Evolutionary conservation across 306 rosid species (phyloP).

Genomic region (Parietaria judaica): DNA sequence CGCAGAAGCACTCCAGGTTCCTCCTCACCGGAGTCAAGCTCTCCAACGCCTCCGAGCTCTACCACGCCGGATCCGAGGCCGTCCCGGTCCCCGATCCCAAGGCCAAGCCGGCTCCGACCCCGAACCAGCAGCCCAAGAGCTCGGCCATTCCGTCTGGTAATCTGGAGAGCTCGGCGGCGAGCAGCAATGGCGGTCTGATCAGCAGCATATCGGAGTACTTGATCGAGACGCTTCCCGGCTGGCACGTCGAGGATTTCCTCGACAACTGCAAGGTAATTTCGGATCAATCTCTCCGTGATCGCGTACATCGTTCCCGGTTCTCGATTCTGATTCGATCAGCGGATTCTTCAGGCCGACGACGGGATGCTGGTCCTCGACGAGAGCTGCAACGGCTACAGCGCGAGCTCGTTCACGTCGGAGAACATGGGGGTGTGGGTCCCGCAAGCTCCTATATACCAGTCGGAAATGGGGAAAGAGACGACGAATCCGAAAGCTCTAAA

Average conservation of each 20-base stretch:
- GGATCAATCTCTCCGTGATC: not conserved
- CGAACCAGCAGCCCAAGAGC: slow-evolving; percentile 26
- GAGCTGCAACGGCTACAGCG: not conserved
- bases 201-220: slow-evolving; percentile 79
- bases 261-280: slow-evolving; percentile 48
- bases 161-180: not conserved
- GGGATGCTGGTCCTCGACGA: slow-evolving; percentile 10
- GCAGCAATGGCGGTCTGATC: slow-evolving; percentile 23
- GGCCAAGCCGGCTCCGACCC: not conserved
- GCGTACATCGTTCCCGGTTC: not conserved
- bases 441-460: slow-evolving; percentile 25
- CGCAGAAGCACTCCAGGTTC: slow-evolving; percentile 67
- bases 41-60: slow-evolving; percentile 34
- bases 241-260: slow-evolving; percentile 86
- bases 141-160: slow-evolving; percentile 18
- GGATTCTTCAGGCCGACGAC: slow-evolving; percentile 17
- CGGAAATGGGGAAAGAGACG: slow-evolving; percentile 34
- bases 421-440: slow-evolving; percentile 73
- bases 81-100: slow-evolving; percentile 10
- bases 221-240: slow-evolving; percentile 87
- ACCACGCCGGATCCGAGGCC: slow-evolving; percentile 13
- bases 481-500: slow-evolving; percentile 18
- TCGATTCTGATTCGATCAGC: slow-evolving; percentile 24
- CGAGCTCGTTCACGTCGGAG: slow-evolving; percentile 30
- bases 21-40: slow-evolving; percentile 74